These are phyloP conservation scores for Platanthera guangdongensis DNA, from an alignment of 106 monocot species.

Conservation along the genomic window DNA sequence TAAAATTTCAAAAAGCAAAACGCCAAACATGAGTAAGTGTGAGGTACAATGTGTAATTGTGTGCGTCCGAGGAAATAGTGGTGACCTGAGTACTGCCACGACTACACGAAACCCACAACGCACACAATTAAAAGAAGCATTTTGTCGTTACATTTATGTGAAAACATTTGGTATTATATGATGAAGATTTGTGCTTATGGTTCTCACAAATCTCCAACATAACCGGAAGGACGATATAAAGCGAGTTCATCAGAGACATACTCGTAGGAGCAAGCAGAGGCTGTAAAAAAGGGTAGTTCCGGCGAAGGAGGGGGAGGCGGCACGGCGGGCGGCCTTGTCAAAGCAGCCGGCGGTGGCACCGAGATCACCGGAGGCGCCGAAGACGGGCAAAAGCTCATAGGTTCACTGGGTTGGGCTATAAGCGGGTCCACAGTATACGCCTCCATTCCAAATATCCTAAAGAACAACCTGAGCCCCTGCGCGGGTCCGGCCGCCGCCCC, in stretches of 20 bases:
- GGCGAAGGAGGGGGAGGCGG: constrained; percentile 5
- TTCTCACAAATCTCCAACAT: too few relatives aligned
- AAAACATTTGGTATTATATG: too few relatives aligned
- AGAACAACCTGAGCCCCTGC: constrained; percentile 31
- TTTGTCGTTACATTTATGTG: too few relatives aligned
- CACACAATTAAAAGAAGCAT: too few relatives aligned
- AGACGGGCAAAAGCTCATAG: constrained; percentile 34
- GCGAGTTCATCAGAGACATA: constrained; percentile 5
- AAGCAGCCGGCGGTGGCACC: neutral
- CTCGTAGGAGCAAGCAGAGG: constrained; percentile 42
- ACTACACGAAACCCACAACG: too few relatives aligned
- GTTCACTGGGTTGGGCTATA: constrained; percentile 40
- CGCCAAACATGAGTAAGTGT: too few relatives aligned
- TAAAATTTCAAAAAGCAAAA: too few relatives aligned
- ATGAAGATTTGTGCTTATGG: too few relatives aligned
- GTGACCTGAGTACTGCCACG: too few relatives aligned
- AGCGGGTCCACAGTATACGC: constrained; percentile 51
- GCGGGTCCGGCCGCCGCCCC: constrained; percentile 25
- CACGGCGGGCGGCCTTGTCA: neutral
- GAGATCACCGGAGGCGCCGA: constrained; percentile 2
- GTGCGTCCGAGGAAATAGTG: too few relatives aligned
- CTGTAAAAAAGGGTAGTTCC: constrained; percentile 11
- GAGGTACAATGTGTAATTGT: too few relatives aligned
- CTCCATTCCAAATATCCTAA: constrained; percentile 40
- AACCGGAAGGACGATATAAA: neutral